These are phyloP conservation scores for Russula sp. DNA, from an alignment of 768 basidiomycete genomes.

Conservation along the genomic window DNA sequence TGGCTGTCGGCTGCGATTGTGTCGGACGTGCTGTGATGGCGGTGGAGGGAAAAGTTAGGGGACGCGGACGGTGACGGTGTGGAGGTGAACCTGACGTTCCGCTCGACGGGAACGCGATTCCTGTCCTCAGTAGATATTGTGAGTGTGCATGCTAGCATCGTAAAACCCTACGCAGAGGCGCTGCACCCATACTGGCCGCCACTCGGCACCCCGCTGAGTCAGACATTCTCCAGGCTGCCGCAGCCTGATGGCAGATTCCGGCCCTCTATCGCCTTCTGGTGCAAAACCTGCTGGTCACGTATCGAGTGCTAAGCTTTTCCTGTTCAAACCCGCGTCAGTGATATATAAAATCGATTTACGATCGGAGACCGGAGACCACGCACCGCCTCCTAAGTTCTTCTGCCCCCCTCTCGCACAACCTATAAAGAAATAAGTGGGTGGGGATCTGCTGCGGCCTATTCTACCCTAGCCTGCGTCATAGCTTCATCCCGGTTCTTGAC, in stretches of 20 bases:
- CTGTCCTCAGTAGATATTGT: no score
- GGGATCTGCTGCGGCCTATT: conserved; percentile 5
- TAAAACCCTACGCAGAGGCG: no score
- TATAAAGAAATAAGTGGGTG: conserved; percentile 4
- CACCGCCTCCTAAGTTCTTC: conserved; percentile 31
- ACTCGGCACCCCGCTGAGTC: no score
- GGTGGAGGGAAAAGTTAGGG: no score
- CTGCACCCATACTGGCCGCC: no score
- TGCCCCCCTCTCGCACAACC: conserved; percentile 31
- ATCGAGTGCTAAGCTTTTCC: conserved; percentile 50
- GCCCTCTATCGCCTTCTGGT: conserved; percentile 51
- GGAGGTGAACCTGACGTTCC: no score
- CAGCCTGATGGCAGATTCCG: conserved; percentile 53
- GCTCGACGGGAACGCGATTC: no score
- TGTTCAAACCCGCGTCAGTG: conserved; percentile 33
- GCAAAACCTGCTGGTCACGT: conserved; percentile 50
- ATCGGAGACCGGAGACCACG: conserved; percentile 30
- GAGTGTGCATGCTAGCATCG: no score
- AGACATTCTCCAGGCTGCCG: conserved; percentile 61
- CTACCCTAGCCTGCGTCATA: conserved; percentile 55
- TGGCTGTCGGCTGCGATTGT: no score
- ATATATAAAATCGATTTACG: not conserved
- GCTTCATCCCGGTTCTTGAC: conserved; percentile 60
- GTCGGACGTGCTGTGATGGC: no score
- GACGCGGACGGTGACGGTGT: no score